A percentile compares a stretch with the other conserved stretches of the same genome.
These are phyloP conservation scores for Komagataea norvegica DNA, from an alignment of 1,139 yeast species.

Conservation along the genomic window DNA sequence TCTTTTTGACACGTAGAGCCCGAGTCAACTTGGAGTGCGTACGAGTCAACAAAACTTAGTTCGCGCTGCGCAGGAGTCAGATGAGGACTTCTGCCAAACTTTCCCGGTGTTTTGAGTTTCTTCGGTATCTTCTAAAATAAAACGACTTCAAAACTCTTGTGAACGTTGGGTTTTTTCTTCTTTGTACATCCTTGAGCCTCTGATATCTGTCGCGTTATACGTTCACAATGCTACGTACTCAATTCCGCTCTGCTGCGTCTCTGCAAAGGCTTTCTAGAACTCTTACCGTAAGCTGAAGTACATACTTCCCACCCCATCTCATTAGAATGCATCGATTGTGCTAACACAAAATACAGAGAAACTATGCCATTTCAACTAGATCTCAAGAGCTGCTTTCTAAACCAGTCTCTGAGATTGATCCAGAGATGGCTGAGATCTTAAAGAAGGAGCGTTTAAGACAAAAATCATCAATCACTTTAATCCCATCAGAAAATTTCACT, in stretches of 20 bases:
- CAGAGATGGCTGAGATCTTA: constrained; percentile 78
- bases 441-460: constrained; percentile 76
- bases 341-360: constrained; percentile 11
- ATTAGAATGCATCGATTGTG: constrained; percentile 1
- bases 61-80: too few relatives aligned
- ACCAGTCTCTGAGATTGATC: constrained; percentile 65
- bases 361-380: constrained; percentile 18
- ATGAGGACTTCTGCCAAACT: background rate
- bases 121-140: background rate
- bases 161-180: too few relatives aligned
- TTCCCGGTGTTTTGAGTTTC: background rate
- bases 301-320: background rate
- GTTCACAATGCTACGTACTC: constrained; percentile 17
- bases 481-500: constrained; percentile 94
- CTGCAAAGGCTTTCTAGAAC: constrained; percentile 15
- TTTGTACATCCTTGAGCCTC: background rate
- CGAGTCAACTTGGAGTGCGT: too few relatives aligned
- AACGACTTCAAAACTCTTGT: too few relatives aligned
- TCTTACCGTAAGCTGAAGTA: constrained; percentile 14
- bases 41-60: too few relatives aligned
- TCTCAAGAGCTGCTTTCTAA: constrained; percentile 47
- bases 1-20: too few relatives aligned
- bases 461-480: constrained; percentile 82
- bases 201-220: background rate
- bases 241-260: constrained; percentile 15